These are phyloP conservation scores for Colletotrichum neosansevieriae DNA, from an alignment of 2,329 filamentous ascomycete species.

Conservation along the genomic window DNA sequence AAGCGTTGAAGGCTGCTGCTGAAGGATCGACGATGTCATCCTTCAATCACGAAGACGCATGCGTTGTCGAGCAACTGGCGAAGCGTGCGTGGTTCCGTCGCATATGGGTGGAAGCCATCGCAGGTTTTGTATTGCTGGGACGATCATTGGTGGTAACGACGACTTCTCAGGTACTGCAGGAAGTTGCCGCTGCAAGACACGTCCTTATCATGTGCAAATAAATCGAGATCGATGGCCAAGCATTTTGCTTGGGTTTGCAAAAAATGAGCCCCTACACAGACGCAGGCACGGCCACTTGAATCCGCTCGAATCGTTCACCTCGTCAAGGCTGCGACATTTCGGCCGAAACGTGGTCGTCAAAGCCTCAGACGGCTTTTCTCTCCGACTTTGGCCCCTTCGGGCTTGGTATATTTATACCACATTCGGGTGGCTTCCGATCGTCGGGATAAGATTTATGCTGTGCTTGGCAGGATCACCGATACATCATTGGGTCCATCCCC, in stretches of 20 bases:
- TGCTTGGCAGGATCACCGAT: neutral
- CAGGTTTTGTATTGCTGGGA: too few relatives aligned
- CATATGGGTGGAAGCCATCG: too few relatives aligned
- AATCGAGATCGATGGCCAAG: neutral
- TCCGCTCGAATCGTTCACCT: neutral
- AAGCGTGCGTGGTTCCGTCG: neutral
- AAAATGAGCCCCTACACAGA: too few relatives aligned
- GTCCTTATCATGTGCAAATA: neutral
- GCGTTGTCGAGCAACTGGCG: neutral
- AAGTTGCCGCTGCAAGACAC: neutral
- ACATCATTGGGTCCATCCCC: rapidly evolving
- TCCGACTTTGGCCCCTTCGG: rapidly evolving
- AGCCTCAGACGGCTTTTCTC: rapidly evolving
- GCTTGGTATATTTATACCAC: neutral
- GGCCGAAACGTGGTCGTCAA: rapidly evolving
- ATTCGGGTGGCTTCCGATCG: neutral
- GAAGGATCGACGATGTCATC: neutral
- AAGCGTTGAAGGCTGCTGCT: neutral
- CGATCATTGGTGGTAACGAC: rapidly evolving
- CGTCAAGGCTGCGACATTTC: rapidly evolving
- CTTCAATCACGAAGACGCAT: too few relatives aligned
- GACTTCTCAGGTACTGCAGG: neutral
- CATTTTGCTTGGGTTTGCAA: neutral
- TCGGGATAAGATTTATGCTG: neutral
- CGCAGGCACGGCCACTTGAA: too few relatives aligned